Conservation (phyloP, 805 yeast species). For the Citeromyces nyonsensis region DNA sequence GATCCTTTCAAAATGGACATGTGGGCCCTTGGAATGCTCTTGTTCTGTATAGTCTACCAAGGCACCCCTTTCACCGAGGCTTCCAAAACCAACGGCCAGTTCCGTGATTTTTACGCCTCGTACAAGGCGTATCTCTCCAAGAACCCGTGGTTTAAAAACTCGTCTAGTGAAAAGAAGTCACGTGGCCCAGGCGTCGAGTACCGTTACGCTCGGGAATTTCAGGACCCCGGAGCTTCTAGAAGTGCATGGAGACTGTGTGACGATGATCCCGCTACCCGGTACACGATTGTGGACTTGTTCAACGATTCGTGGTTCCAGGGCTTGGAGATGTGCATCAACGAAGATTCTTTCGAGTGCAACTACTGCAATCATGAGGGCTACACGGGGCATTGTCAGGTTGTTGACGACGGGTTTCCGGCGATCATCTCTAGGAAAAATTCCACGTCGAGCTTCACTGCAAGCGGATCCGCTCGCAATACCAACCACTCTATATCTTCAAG, state of each 20-base stretch:
- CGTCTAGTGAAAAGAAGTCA: constrained; percentile 15
- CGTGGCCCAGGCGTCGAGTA: constrained; percentile 62
- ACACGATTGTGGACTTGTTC: constrained; percentile 38
- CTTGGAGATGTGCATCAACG: constrained; percentile 51
- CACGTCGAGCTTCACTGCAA: too few species aligned
- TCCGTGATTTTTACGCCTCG: constrained; percentile 34
- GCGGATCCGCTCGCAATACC: too few species aligned
- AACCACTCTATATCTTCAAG: too few species aligned
- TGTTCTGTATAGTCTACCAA: constrained; percentile 46
- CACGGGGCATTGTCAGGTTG: neutral
- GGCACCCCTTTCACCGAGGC: constrained; percentile 49
- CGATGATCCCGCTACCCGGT: constrained; percentile 40
- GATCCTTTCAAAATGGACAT: constrained; percentile 61
- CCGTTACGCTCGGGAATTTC: constrained; percentile 52
- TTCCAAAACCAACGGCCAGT: constrained; percentile 26
- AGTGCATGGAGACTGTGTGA: constrained; percentile 72
- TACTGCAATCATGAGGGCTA: constrained; percentile 5
- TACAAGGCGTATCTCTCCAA: constrained; percentile 19
- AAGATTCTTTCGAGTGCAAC: constrained; percentile 16
- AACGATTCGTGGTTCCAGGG: constrained; percentile 51
- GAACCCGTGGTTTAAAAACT: constrained; percentile 27
- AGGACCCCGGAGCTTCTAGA: constrained; percentile 45
- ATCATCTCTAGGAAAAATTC: too few species aligned
- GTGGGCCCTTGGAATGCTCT: constrained; percentile 64
- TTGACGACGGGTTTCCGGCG: too few species aligned